Base-by-base conservation (phyloP, 208 protist genomes). In the Acanthamoeba sp. region DNA sequence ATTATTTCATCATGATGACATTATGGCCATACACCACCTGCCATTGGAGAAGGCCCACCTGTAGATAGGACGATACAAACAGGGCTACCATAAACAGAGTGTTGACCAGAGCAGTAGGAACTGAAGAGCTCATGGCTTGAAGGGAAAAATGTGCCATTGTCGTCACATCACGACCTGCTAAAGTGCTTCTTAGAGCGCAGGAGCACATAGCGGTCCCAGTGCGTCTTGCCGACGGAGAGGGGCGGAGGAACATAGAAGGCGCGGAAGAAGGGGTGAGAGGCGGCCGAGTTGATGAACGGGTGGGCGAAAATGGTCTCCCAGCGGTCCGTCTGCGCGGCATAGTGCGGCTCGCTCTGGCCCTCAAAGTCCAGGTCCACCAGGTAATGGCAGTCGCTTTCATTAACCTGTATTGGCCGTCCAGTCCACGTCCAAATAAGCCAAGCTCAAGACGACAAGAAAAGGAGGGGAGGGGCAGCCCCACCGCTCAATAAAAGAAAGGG, bases 311-410 rank as follows among this genome's bases (percentile, higher is more conserved):
- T 18, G 55, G 90, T 45, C 27, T 59, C 42, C 92, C 92, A 94
- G 12, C 45, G 22, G 0, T 59, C 36, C 40, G 20, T 40, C 40
- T 94, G 50, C 29, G 29, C 52, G 20, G 64, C 57, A 34, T 94
- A 94, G 32, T 71, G 76, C 29, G 71, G 71, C 57, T 94, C 92
- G 40, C 55, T 94, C 92, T 94, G 92, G n/a, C 40, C 80, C 24
- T 62, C 92, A 73, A 94, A 90, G 50, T 94, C 92, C 76, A 94
- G 38, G 50, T 94, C 92, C 48, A 91, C 92, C 36, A 94, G 32
- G 89, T 94, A 94, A 38, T 94, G 76, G 50, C 92, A 94, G n/a
- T 94, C 76, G n/a, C 50, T 36, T 32, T 89, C 76, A 18, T 89
- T 36, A 9, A 89, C 76, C 92, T 94, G 76, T 50, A 0, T 73